A percentile compares a stretch with the other conserved stretches of the same genome.
Conservation (phyloP, 1,139 yeast species). For the Pichia sp. region DNA sequence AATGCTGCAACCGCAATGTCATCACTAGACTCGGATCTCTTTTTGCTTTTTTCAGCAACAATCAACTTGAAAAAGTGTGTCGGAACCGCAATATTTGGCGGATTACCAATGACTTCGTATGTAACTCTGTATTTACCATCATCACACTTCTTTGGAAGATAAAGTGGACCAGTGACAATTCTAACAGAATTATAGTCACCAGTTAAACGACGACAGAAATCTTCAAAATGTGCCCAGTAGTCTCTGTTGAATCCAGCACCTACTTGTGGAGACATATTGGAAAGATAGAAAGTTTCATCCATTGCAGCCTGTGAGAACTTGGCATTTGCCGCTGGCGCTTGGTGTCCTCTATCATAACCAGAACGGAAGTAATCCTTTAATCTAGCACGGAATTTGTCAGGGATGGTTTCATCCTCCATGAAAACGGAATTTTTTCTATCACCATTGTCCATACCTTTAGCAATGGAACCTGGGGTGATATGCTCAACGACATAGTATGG, state of each 20-base stretch:
- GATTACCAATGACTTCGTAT: conserved; percentile 94
- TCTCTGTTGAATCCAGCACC: conserved; percentile 97
- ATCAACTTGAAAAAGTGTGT: conserved; percentile 91
- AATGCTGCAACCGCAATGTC: conserved; percentile 80
- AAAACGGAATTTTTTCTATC: conserved; percentile 79
- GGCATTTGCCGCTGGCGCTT: conserved; percentile 98
- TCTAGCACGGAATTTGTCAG: conserved; percentile 64
- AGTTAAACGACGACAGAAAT: conserved; percentile 75
- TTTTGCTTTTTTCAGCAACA: conserved; percentile 62
- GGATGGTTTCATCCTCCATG: conserved; percentile 82
- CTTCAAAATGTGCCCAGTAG: conserved; percentile 96
- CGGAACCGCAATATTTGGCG: conserved; percentile 95
- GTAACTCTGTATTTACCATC: conserved; percentile 75
- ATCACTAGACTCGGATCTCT: conserved; percentile 32
- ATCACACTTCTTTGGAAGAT: conserved; percentile 67
- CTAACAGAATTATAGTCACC: conserved; percentile 63
- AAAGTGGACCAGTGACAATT: conserved; percentile 89
- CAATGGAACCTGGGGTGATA: conserved; percentile 66
- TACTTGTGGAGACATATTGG: conserved; percentile 95
- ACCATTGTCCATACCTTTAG: conserved; percentile 37
- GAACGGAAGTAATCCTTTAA: conserved; percentile 85
- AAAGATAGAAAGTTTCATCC: conserved; percentile 86
- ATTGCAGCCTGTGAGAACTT: conserved; percentile 83
- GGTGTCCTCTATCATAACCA: conserved; percentile 96
- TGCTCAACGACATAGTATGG: conserved; percentile 89